phyloP scores from a whole-genome alignment of 441 rosid species.

The Mallotus japonicus region DNA sequence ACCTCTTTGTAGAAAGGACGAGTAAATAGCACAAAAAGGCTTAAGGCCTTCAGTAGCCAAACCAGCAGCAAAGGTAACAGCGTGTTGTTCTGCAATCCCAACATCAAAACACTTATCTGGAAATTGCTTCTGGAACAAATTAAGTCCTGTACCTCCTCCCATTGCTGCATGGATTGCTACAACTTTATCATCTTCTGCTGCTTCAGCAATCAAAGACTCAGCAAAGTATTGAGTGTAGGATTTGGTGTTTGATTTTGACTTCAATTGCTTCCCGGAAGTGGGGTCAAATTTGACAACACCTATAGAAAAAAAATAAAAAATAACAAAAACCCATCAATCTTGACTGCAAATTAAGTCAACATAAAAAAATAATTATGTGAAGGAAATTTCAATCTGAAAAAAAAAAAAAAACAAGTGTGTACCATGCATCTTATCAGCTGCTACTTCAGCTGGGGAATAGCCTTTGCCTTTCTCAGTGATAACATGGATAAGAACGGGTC shows the following conservation, averaged over 20 bases:
- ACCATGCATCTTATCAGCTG: slow-evolving; percentile 57
- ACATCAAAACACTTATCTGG: slow-evolving; percentile 48
- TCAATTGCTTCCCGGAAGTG: slow-evolving; percentile 41
- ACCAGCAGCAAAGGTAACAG: slow-evolving; percentile 57
- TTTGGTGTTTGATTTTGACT: slow-evolving; percentile 30
- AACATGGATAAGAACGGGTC: slow-evolving; percentile 47
- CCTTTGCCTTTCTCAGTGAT: slow-evolving; percentile 59
- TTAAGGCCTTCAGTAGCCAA: slow-evolving; percentile 48
- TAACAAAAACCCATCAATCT: not conserved
- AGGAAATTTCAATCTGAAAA: no score
- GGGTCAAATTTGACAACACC: slow-evolving; percentile 53
- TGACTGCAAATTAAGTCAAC: no score
- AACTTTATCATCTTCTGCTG: slow-evolving; percentile 36
- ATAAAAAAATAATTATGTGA: no score
- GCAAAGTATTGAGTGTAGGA: slow-evolving; percentile 43
- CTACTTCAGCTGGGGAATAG: slow-evolving; percentile 43
- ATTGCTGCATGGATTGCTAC: slow-evolving; percentile 57
- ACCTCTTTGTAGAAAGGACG: slow-evolving; percentile 48
- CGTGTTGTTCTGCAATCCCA: slow-evolving; percentile 55
- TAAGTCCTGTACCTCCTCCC: slow-evolving; percentile 60
- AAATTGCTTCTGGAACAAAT: slow-evolving; percentile 42
- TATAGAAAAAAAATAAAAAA: not conserved
- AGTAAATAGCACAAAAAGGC: slow-evolving; percentile 55
- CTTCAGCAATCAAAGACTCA: slow-evolving; percentile 47
- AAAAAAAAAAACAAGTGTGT: not conserved